Percentiles rank a stretch among this genome's conserved stretches.
Conservation (phyloP, 768 basidiomycete species). For the Mycena indigotica region DNA sequence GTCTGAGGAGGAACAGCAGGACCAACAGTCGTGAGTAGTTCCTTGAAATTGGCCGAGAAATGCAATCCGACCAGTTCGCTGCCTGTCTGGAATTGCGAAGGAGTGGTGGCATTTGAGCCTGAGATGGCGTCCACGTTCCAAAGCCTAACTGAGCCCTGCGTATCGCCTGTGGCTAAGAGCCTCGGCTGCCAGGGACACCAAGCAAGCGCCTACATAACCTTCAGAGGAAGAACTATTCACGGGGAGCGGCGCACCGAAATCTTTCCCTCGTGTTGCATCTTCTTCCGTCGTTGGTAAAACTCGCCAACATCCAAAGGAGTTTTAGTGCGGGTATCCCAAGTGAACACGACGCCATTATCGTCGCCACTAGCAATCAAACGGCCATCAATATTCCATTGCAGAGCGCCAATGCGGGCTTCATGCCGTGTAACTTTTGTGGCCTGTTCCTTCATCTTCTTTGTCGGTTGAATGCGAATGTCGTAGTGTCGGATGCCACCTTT, state of each 20-base stretch:
- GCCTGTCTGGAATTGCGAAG: conserved; percentile 48
- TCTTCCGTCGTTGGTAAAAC: conserved; percentile 57
- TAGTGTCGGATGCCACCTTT: conserved; percentile 77
- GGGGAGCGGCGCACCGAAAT: conserved; percentile 44
- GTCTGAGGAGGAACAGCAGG: conserved; percentile 22
- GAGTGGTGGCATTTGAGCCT: conserved; percentile 45
- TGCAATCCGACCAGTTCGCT: conserved; percentile 71
- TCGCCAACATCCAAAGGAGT: conserved; percentile 59
- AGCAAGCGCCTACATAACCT: conserved; percentile 61
- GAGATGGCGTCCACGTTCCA: conserved; percentile 54
- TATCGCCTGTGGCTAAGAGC: conserved; percentile 75
- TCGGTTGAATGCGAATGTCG: conserved; percentile 59
- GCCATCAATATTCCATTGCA: conserved; percentile 70
- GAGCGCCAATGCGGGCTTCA: conserved; percentile 61
- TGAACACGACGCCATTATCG: conserved; percentile 71
- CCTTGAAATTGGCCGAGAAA: conserved; percentile 81
- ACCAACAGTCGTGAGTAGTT: conserved; percentile 81
- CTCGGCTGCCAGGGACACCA: conserved; percentile 89
- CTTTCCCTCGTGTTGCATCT: conserved; percentile 69
- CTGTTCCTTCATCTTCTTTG: conserved; percentile 58
- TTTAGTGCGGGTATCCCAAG: conserved; percentile 68
- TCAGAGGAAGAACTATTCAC: background rate
- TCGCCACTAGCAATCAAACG: conserved; percentile 76
- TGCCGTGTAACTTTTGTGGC: conserved; percentile 69
- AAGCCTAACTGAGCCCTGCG: conserved; percentile 52